A percentile compares a stretch with the other conserved stretches of the same genome.
phyloP scores from a whole-genome alignment of 495 filamentous ascomycete species.

The Daldinia caldariorum region DNA sequence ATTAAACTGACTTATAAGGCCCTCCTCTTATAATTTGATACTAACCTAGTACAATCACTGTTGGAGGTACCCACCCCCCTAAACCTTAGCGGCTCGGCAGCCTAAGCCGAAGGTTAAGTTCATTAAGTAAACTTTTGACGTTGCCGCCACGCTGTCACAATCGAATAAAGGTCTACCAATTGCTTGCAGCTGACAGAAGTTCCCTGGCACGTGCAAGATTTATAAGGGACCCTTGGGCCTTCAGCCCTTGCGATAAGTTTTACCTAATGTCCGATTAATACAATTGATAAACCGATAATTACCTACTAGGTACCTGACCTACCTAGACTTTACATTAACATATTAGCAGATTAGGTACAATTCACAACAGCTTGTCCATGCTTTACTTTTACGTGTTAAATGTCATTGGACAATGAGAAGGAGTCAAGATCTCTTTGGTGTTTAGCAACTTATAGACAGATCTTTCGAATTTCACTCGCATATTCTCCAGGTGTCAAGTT shows the following conservation, averaged over 20 bases:
- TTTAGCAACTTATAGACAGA: slow-evolving; percentile 17
- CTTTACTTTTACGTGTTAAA: slow-evolving; percentile 10
- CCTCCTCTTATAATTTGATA: too few species aligned
- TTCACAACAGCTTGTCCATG: slow-evolving; percentile 26
- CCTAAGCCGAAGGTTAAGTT: too few species aligned
- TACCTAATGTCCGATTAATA: neutral
- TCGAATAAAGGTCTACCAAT: slow-evolving; percentile 37
- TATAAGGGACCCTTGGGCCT: slow-evolving; percentile 20
- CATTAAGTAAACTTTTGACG: neutral
- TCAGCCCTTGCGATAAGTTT: slow-evolving; percentile 25
- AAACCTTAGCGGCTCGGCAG: neutral
- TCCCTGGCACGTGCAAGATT: slow-evolving; percentile 32
- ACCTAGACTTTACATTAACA: neutral
- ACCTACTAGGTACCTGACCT: too few species aligned
- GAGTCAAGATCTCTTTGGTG: slow-evolving; percentile 11
- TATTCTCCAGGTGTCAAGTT: slow-evolving; percentile 6
- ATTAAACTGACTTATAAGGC: too few species aligned
- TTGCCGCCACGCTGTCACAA: slow-evolving; percentile 45
- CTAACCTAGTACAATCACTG: neutral
- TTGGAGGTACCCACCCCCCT: neutral
- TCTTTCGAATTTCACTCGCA: slow-evolving; percentile 5
- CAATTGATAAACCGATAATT: neutral
- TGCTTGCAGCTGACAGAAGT: slow-evolving; percentile 31
- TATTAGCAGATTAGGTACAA: neutral
- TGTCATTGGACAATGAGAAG: slow-evolving; percentile 29